Conservation (phyloP, 768 basidiomycete species). For the Boletus eberwhitei region DNA sequence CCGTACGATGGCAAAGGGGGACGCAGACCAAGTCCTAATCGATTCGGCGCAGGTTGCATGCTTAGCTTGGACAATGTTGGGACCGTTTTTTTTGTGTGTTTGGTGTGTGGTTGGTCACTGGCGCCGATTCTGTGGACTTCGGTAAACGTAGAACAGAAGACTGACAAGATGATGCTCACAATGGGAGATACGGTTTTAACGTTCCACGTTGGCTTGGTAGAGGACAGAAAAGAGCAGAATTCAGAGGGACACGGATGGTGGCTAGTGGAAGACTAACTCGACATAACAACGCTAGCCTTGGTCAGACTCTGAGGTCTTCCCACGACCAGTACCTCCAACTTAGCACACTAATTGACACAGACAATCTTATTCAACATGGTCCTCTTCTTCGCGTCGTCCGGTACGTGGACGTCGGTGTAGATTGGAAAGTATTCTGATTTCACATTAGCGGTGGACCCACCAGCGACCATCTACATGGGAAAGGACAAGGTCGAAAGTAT, state of each 20-base stretch:
- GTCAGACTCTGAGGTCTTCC: background rate
- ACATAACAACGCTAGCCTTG: background rate
- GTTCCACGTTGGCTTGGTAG: background rate
- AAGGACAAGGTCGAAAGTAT: slow-evolving; percentile 94
- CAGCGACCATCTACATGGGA: slow-evolving; percentile 87
- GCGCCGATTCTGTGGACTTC: background rate
- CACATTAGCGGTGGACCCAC: slow-evolving; percentile 52
- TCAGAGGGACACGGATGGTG: background rate
- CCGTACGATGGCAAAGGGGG: slow-evolving; percentile 84
- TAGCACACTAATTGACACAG: background rate
- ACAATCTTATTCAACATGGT: slow-evolving; percentile 38
- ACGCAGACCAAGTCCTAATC: slow-evolving; percentile 86
- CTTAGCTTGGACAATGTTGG: slow-evolving; percentile 4
- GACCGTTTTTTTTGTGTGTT: background rate
- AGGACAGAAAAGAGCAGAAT: background rate
- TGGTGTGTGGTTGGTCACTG: background rate
- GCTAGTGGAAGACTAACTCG: background rate
- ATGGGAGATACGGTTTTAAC: background rate
- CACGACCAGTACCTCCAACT: background rate
- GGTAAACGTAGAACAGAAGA: background rate
- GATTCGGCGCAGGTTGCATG: slow-evolving; percentile 70
- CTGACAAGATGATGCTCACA: background rate
- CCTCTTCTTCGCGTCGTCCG: slow-evolving; percentile 58
- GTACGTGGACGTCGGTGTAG: slow-evolving; percentile 17
- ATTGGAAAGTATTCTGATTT: background rate